Evolutionary conservation across 192 early-diverging fungal species (phyloP), one percentile per base, ranked within the genome.

Genomic region (Podila minutissima): DNA sequence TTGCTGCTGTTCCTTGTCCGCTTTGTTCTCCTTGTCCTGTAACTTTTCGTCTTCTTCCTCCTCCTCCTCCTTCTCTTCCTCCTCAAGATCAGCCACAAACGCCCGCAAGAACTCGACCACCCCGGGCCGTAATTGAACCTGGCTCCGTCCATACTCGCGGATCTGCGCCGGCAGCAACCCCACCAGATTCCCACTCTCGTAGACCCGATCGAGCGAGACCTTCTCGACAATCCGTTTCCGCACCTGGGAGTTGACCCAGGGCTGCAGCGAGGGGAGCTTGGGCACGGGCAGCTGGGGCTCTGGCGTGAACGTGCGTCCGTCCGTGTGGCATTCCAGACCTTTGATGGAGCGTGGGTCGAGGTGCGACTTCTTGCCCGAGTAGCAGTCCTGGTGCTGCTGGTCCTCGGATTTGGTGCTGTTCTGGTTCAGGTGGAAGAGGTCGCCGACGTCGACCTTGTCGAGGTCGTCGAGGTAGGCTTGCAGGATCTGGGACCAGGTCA

Each of bases 381-480:
- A 58, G 33, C 29, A 37, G 31, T 24, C 35, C 50, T n/a, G 31
- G 10, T 62, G 59, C 19, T 35, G 59, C 26, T 19, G 51, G 6
- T 59, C 58, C 17, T 35, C 33, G 9, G 13, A 17, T 20, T 37
- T 20, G 12, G 20, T 22, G 22, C 61, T 20, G 57, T 38, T 35
- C 2, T 12, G n/a, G 57, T 64, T 73, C 2, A 73, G n/a, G 46
- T 81, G 77, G 35, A 62, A 69, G 2, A 81, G 63, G 19, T 81
- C 76, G 7, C 49, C 24, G 1, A 69, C 61, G 22, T 68, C 71
- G 32, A 81, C 71, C 26, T 72, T 81, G 15, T 81, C 66, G 13
- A 81, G 37, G 41, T 81, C 77, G 20, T 81, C 77, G 11, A 81
- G 62, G 59, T 81, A 81, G 7, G 71, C 77, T 19, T 81, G 71